Base-by-base conservation (phyloP, 805 yeast genomes). In the Candida silvicultrix region DNA sequence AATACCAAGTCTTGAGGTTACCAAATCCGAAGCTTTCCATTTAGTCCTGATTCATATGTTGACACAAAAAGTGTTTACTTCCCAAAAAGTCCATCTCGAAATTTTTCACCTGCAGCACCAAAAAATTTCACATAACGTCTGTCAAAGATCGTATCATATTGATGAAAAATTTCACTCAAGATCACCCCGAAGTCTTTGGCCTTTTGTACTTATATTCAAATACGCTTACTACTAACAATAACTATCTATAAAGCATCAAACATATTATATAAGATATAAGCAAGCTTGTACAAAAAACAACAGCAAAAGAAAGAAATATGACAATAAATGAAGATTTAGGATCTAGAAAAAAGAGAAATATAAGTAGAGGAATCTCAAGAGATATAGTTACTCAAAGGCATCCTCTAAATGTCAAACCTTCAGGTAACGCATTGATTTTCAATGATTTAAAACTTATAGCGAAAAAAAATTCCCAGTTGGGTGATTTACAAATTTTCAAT, bases 321-420 rank as follows among this genome's bases (percentile, higher is more conserved):
- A 57, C 60, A 2, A 41, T 40, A 34, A 34, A 34, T 4, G 55
- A 49, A 7, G 56, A 51, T 37, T 37, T 18, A 20, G 57, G 47
- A 11, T 50, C 51, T 10, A 28, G 32, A 12, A 58, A 59, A 43
- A 59, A 44, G 42, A 45, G 60, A 20, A 51, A 53, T 31, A 49
- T 49, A n/a, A 38, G 45, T 12, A 40, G 49, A 9, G 58, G 58
- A 16, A 54, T 59, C 7, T 57, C 64, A 3, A 45, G 55, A 50
- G 53, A 48, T 41, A 54, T 70, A 2, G 53, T 64, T 2, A 60
- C 71, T 10, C 62, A 70, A 19, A 68, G 70, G 44, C 95, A 87
- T 57, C 95, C 95, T 1, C 63, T 86, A 28, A 83, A 84, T 43
- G 81, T 87, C 15, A 78, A 75, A 56, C 96, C 95, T 1, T 64